These are phyloP conservation scores for Nannochloris sp. DNA, from an alignment of 139 green algal species.

Conservation along the genomic window DNA sequence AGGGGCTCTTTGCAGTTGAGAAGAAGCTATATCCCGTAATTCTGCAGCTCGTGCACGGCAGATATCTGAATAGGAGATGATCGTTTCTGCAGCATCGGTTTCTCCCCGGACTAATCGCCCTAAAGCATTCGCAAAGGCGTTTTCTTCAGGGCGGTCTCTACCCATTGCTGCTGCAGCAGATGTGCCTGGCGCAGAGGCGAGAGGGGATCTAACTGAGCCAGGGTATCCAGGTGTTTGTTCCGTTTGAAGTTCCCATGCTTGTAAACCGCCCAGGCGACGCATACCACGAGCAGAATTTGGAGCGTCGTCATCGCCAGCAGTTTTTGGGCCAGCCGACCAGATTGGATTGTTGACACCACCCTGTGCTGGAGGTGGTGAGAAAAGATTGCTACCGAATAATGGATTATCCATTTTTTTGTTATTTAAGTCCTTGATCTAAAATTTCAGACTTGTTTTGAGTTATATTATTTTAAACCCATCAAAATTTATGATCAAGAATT, in stretches of 20 bases:
- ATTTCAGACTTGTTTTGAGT: neutral
- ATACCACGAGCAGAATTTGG: neutral
- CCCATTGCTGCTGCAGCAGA: neutral
- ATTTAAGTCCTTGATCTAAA: neutral
- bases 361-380: constrained; percentile 4
- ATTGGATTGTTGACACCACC: neutral
- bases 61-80: constrained; percentile 15
- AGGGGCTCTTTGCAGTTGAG: constrained; percentile 45
- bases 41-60: constrained; percentile 16
- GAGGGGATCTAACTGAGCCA: neutral
- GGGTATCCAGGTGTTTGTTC: neutral
- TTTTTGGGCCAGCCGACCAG: neutral
- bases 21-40: constrained; percentile 19
- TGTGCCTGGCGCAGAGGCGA: neutral
- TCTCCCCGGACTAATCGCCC: constrained; percentile 16
- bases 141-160: constrained; percentile 17
- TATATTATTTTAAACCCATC: too few relatives aligned
- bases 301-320: neutral
- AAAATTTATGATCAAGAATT: too few relatives aligned
- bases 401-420: constrained; percentile 10
- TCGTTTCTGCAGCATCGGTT: neutral
- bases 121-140: constrained; percentile 23
- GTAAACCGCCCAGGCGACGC: constrained; percentile 10
- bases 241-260: neutral
- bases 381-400: neutral